Evolutionary conservation across 2,329 filamentous ascomycete species (phyloP), one percentile per base, ranked within the genome.

Genomic region (Thielaviopsis ethacetica): DNA sequence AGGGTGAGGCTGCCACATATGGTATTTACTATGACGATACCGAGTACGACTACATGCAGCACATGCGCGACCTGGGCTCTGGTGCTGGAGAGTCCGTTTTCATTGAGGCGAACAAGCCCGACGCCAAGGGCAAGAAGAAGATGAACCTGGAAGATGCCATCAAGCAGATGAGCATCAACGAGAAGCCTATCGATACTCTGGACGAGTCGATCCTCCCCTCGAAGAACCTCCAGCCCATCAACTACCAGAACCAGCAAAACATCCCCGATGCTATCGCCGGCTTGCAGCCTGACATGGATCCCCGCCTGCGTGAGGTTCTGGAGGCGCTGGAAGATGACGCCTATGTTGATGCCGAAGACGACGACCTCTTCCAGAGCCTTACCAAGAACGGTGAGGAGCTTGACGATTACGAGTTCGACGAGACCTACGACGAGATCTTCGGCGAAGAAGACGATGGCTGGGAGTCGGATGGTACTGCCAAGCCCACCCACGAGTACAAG

Each of bases 11-110:
- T 9, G 93, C 94, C 64, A 88, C 87, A 69, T 83, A 96, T 71
- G 93, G 93, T 63, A 82, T 98, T 63, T 98, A 87, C 76, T 98
- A 80, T 71, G 94, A 98, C 71, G 93, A 98, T 72, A 86, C 88
- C 63, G 81, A 88, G 67, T 98, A 98, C 72, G 93, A 98, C 72
- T 98, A 98, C 74, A 98, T 98, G 93, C 93, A 98, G 71, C 93
- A 98, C 72, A 76, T 98, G 78, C 86, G 90, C 59, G 93, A 97
- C 66, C 74, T 98, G n/a, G 84, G 84, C 60, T 71, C 75, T 51
- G 81, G 81, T 24, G 62, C 62, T 3, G 87, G 87, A 30, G 85
- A 90, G 59, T 82, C 85, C 30, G 83, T 91, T 54, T 97, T 95
- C 68, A 79, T 98, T 47, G 90, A 96, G 65, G 78, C 81, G n/a